Conservation (phyloP, 495 filamentous ascomycete genomes). For the Podospora pseudoanserina region DNA sequence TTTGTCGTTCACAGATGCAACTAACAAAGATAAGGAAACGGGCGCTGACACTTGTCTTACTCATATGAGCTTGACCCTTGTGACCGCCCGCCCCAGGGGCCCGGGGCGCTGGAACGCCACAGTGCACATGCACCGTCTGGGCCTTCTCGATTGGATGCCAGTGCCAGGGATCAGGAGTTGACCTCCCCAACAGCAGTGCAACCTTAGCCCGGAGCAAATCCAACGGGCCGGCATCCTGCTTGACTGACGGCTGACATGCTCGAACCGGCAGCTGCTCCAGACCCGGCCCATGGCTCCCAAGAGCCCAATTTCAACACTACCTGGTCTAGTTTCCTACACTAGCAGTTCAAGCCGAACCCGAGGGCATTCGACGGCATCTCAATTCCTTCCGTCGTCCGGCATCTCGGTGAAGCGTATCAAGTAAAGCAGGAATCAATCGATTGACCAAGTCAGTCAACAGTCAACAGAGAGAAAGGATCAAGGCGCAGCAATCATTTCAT, state of each 20-base stretch:
- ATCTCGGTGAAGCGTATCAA: too few relatives aligned
- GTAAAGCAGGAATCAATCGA: neutral
- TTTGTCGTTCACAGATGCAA: neutral
- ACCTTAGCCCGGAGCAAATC: neutral
- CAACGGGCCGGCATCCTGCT: neutral
- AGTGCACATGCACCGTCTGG: neutral
- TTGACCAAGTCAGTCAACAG: neutral
- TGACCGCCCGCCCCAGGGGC: neutral
- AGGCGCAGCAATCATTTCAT: neutral
- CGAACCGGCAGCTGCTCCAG: constrained; percentile 1
- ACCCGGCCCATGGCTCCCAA: neutral
- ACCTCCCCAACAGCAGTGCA: neutral
- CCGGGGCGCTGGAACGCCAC: neutral
- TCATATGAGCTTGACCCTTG: neutral
- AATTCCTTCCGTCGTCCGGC: too few relatives aligned
- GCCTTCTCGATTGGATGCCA: neutral
- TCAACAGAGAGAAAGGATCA: neutral
- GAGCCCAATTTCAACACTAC: neutral
- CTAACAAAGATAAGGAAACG: neutral
- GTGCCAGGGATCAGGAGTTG: neutral
- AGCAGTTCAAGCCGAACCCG: neutral
- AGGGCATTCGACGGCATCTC: neutral
- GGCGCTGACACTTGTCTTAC: constrained; percentile 7
- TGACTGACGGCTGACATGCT: neutral
- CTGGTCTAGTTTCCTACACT: neutral